Conservation (phyloP, 768 basidiomycete genomes). For the Suillus fuscotomentosus region DNA sequence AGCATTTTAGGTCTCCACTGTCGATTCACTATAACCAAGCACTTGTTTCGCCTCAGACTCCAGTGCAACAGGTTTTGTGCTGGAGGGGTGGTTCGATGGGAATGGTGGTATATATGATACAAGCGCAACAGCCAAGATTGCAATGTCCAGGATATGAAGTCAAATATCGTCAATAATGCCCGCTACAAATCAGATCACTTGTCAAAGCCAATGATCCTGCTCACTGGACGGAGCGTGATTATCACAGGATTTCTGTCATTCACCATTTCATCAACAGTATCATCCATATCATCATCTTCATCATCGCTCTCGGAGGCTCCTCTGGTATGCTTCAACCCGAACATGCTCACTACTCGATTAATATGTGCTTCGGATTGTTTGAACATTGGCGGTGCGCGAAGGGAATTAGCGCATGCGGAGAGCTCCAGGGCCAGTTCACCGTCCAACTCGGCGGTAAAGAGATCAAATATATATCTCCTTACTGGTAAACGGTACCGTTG, state of each 20-base stretch:
- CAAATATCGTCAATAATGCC: conserved; percentile 1
- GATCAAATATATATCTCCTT: conserved; percentile 86
- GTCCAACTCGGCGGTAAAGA: conserved; percentile 84
- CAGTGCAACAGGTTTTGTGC: no score
- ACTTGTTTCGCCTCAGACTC: no score
- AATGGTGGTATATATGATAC: conserved; percentile 10
- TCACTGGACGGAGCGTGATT: conserved; percentile 56
- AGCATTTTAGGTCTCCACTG: no score
- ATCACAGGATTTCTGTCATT: conserved; percentile 50
- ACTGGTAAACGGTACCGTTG: conserved; percentile 91
- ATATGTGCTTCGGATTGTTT: conserved; percentile 43
- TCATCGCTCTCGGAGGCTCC: conserved; percentile 61
- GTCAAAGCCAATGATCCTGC: conserved; percentile 58
- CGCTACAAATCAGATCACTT: conserved; percentile 8
- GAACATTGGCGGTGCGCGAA: conserved; percentile 47
- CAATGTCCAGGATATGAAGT: background rate
- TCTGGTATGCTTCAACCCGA: conserved; percentile 52
- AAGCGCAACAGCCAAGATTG: background rate
- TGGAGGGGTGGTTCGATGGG: background rate
- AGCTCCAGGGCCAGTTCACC: conserved; percentile 56
- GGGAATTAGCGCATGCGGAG: conserved; percentile 45
- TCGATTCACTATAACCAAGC: no score
- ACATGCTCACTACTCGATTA: conserved; percentile 57
- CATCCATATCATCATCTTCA: conserved; percentile 48
- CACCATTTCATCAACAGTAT: conserved; percentile 38